Base-by-base conservation (phyloP, 306 rosid genomes). In the Cucumis sativus region DNA sequence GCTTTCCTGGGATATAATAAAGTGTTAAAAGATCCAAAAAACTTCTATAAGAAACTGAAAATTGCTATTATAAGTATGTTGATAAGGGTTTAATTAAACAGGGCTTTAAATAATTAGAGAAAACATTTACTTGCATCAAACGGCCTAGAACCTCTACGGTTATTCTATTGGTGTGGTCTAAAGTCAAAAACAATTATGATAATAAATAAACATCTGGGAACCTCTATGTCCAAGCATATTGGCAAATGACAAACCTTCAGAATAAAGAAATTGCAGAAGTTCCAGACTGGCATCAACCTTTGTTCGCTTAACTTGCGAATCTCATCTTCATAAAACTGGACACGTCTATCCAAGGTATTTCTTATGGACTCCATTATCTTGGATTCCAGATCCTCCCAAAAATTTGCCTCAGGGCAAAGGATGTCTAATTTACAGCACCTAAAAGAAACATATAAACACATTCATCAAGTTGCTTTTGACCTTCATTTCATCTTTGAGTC, bases 291-390 rank as follows among this genome's bases (percentile, higher is more conserved):
- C 97, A 92, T 87, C 84, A 91, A 86, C 67, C 99, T 92, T 79
- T 89, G 99, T 88, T 92, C 99, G 80, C 97, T 96, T 85, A 96
- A 91, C 84, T 96, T 96, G 74, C 99, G 92, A 79, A 96, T 96
- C 86, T 96, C 99, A 78, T 96, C 99, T 88, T 96, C 99, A 77
- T 92, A 96, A 81, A 96, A 96, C 70, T 91, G 99, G 67, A 91
- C 96, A 81, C 99, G 99, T 84, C 88, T 92, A 82, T 96, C 99
- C 86, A 96, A 79, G 52, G 97, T 92, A 89, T 96, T 96, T 86
- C 98, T 84, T 67, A 96, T 83, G 81, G 91, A 96, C 82, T 96
- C 99, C 84, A 82, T 89, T 79, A 92, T 87, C 87, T 96, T 96
- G 78, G 93, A 86, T 82, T 96, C 98, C 84, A 92, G 84, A 81